Percentiles rank a stretch among this genome's conserved stretches.
Evolutionary conservation across 192 early-diverging fungal species (phyloP).

Genomic region (Podila verticillata): DNA sequence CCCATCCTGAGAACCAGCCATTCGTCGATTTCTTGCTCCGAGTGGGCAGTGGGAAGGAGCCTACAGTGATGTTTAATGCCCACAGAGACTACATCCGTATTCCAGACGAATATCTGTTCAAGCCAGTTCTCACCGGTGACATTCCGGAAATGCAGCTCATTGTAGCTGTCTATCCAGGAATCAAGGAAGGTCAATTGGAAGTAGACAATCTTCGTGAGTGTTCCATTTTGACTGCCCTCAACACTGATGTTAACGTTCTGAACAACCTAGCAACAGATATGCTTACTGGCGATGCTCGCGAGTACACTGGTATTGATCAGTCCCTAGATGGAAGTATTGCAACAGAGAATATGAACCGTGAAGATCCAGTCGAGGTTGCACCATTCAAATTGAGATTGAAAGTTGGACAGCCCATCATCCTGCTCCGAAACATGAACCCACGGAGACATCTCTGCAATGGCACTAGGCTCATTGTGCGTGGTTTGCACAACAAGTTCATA

Average conservation of each 20-base stretch:
- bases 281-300: background rate
- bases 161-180: background rate
- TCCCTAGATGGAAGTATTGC: background rate
- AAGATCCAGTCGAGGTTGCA: background rate
- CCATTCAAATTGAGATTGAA: constrained; percentile 6
- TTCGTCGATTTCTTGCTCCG: background rate
- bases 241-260: background rate
- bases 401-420: constrained; percentile 2
- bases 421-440: background rate
- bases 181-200: background rate
- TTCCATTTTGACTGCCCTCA: background rate
- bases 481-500: background rate
- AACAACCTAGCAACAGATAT: background rate
- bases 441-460: background rate
- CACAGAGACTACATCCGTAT: constrained; percentile 11
- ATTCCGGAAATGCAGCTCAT: background rate
- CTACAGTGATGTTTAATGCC: constrained; percentile 2
- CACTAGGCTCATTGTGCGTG: background rate
- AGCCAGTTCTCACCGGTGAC: background rate
- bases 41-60: constrained; percentile 1
- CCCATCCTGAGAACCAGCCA: background rate
- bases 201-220: background rate
- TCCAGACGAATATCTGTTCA: constrained; percentile 2
- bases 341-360: background rate
- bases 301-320: background rate